Percentiles rank a stretch among this genome's conserved stretches.
These are phyloP conservation scores for Nicotiana tabacum DNA, from an alignment of 257 asterid species.

Conservation along the genomic window DNA sequence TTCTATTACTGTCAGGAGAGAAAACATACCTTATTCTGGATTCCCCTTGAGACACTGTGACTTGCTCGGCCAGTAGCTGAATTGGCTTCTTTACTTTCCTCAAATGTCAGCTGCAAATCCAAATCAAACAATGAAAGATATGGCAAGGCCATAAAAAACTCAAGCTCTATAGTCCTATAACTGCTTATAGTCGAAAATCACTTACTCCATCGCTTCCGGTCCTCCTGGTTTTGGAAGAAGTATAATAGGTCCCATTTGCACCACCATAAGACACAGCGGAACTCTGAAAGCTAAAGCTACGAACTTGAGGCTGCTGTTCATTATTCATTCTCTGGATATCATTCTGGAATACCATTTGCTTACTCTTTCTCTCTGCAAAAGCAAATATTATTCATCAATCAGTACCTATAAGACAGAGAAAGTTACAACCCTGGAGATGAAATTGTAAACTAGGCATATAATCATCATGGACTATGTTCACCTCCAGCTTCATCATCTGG, in stretches of 20 bases:
- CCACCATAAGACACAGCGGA: conserved; percentile 79
- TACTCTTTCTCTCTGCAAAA: conserved; percentile 51
- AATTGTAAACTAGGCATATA: background rate
- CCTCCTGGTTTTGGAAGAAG: conserved; percentile 70
- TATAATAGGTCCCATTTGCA: conserved; percentile 69
- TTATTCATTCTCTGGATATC: conserved; percentile 28
- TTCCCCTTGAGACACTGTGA: conserved; percentile 68
- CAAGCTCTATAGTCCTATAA: background rate
- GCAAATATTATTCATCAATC: conserved; percentile 1
- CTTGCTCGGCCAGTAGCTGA: conserved; percentile 76
- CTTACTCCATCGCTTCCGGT: conserved; percentile 86
- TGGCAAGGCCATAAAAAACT: background rate
- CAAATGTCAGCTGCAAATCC: conserved; percentile 55
- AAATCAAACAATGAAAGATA: conserved; percentile 12
- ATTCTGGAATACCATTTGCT: conserved; percentile 35
- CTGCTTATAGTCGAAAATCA: conserved; percentile 4
- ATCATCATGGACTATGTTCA: conserved; percentile 13
- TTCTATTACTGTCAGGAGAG: background rate
- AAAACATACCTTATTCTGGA: conserved; percentile 60
- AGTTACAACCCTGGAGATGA: background rate
- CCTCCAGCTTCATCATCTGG: conserved; percentile 74
- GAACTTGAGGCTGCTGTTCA: conserved; percentile 48
- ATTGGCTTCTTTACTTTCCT: conserved; percentile 87
- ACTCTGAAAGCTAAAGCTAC: conserved; percentile 70
- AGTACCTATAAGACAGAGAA: background rate